Percentiles rank a stretch among this genome's conserved stretches.
Evolutionary conservation across 257 asterid genomes (phyloP).

Genomic region (Eustoma russellianum): DNA sequence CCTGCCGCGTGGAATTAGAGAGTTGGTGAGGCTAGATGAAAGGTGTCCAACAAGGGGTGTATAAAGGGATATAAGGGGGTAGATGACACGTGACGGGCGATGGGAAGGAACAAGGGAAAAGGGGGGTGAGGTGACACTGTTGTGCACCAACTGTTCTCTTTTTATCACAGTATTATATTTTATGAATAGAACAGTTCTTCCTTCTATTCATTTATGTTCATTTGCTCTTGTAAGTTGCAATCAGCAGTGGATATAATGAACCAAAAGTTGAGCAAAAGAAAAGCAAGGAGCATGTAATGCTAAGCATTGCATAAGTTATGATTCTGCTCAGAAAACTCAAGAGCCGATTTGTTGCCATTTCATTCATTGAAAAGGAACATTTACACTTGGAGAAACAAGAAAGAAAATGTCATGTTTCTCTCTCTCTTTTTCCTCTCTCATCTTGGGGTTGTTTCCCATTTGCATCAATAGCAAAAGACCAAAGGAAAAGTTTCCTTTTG

Average conservation of each 20-base stretch:
- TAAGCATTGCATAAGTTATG: neutral
- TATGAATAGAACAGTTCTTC: too few relatives aligned
- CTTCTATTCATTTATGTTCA: neutral
- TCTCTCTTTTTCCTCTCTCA: neutral
- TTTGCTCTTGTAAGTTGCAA: neutral
- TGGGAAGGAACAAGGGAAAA: too few relatives aligned
- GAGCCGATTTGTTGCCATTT: conserved; percentile 21
- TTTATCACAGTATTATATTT: too few relatives aligned
- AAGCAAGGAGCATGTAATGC: conserved; percentile 20
- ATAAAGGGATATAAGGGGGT: too few relatives aligned
- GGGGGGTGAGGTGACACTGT: too few relatives aligned
- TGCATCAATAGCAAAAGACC: conserved; percentile 26
- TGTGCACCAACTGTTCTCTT: too few relatives aligned
- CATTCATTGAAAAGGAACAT: conserved; percentile 35
- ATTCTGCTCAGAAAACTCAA: neutral
- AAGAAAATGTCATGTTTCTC: too few relatives aligned
- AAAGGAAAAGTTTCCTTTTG: conserved; percentile 30
- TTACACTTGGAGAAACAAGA: conserved; percentile 28
- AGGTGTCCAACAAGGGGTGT: too few relatives aligned
- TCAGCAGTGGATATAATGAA: too few relatives aligned
- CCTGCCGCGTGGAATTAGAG: too few relatives aligned
- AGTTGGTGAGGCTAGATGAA: too few relatives aligned
- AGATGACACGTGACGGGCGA: too few relatives aligned
- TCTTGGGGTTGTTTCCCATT: conserved; percentile 29
- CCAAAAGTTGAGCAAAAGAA: neutral